A percentile compares a stretch with the other conserved stretches of the same genome.
These are phyloP conservation scores for Kitagawia praeruptora DNA, from an alignment of 129 eudicot species.

Conservation along the genomic window DNA sequence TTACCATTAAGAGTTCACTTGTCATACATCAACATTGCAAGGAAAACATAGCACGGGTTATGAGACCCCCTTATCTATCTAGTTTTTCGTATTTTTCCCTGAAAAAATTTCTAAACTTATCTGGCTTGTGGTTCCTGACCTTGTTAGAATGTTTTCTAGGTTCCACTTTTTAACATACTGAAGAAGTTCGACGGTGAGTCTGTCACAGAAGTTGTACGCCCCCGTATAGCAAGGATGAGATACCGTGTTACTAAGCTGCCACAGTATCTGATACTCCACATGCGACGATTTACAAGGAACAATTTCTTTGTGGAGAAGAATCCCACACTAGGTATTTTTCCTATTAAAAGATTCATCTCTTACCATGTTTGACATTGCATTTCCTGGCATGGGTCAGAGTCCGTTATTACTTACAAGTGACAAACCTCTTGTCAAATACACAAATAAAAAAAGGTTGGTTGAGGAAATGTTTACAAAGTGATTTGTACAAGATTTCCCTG, in stretches of 20 bases:
- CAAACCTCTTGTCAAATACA: not conserved
- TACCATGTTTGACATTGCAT: not conserved
- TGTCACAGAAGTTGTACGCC: conserved; percentile 93
- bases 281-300: conserved; percentile 94
- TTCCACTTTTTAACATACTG: conserved; percentile 93
- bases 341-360: not conserved
- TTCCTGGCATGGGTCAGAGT: not conserved
- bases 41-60: not conserved
- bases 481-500: not conserved
- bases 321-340: conserved; percentile 83
- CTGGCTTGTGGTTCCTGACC: conserved; percentile 5
- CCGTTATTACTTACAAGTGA: not conserved
- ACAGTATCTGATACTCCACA: conserved; percentile 85
- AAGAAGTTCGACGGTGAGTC: conserved; percentile 97
- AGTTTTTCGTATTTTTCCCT: not conserved
- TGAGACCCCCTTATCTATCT: not conserved
- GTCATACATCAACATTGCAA: not conserved
- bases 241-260: conserved; percentile 89
- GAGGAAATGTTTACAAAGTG: not conserved
- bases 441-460: not conserved
- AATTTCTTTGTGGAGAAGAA: conserved; percentile 95
- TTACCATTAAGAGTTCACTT: too few species aligned
- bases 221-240: conserved; percentile 90
- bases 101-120: not conserved
- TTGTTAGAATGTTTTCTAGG: conserved; percentile 31